A percentile compares a stretch with the other conserved stretches of the same genome.
Evolutionary conservation across 1,139 yeast genomes (phyloP).

Genomic region (Starmera stellimalicola): DNA sequence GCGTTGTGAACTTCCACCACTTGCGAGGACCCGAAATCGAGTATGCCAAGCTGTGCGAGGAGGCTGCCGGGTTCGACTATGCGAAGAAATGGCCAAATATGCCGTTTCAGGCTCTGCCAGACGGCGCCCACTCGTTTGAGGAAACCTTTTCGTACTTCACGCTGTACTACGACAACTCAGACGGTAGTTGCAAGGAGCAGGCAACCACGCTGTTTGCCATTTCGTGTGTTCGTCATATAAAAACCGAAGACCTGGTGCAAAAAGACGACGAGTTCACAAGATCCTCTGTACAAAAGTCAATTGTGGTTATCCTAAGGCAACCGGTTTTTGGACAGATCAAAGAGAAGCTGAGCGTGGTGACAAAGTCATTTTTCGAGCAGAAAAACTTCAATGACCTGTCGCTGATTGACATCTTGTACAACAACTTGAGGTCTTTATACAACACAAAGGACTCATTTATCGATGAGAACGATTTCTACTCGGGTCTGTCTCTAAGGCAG

Average conservation of each 20-base stretch:
- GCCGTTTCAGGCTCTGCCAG: conserved; percentile 93
- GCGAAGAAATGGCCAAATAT: conserved; percentile 69
- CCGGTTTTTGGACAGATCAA: conserved; percentile 85
- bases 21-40: conserved; percentile 92
- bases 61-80: conserved; percentile 26
- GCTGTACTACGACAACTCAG: conserved; percentile 37
- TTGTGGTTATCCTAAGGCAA: conserved; percentile 77
- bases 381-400: conserved; percentile 62
- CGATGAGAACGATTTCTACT: conserved; percentile 52
- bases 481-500: conserved; percentile 67
- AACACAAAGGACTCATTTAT: conserved; percentile 18
- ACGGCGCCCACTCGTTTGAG: conserved; percentile 87
- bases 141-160: conserved; percentile 93
- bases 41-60: conserved; percentile 73
- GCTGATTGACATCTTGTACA: conserved; percentile 61
- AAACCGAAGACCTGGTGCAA: conserved; percentile 48
- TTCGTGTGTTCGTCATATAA: conserved; percentile 82
- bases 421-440: conserved; percentile 51
- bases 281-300: conserved; percentile 84
- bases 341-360: conserved; percentile 83
- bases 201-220: conserved; percentile 79
- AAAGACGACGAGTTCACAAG: conserved; percentile 66
- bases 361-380: conserved; percentile 79
- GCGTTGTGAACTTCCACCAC: conserved; percentile 91
- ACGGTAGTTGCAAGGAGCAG: conserved; percentile 19